Conservation (phyloP, 768 basidiomycete genomes). For the Rhizopogon roseolus region DNA sequence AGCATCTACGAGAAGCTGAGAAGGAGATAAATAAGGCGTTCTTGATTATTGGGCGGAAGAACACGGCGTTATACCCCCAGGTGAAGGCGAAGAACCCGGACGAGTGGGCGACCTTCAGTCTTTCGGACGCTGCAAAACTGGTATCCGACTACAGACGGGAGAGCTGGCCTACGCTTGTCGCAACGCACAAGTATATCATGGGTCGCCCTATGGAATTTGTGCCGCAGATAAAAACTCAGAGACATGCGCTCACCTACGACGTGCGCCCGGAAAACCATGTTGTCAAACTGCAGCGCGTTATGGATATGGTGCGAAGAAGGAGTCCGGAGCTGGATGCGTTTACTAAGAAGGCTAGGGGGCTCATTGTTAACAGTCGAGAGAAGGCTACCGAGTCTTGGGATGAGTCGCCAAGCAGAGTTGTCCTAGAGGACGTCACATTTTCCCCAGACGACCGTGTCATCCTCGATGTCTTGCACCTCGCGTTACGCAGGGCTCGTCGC, state of each 20-base stretch:
- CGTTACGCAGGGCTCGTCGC: constrained; percentile 41
- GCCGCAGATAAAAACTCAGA: constrained; percentile 41
- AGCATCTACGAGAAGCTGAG: constrained; percentile 50
- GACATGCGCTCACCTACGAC: constrained; percentile 45
- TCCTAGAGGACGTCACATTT: constrained; percentile 34
- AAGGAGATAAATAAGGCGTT: constrained; percentile 39
- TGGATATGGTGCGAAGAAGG: constrained; percentile 39
- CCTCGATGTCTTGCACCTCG: constrained; percentile 51
- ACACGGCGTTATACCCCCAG: constrained; percentile 34
- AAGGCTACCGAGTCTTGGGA: constrained; percentile 25
- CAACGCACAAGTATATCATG: constrained; percentile 66
- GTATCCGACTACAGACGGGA: constrained; percentile 26
- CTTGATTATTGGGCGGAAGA: constrained; percentile 28
- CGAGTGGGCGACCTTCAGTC: constrained; percentile 52
- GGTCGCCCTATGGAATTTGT: constrained; percentile 46
- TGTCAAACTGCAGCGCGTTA: constrained; percentile 43
- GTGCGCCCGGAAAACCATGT: constrained; percentile 63
- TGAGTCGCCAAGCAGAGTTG: constrained; percentile 23
- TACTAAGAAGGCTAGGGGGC: constrained; percentile 38
- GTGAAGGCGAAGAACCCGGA: constrained; percentile 41
- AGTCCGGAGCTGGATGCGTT: constrained; percentile 44
- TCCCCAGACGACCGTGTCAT: constrained; percentile 50
- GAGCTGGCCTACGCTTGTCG: constrained; percentile 36
- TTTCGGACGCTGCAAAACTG: constrained; percentile 46
- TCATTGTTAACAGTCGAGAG: constrained; percentile 34